Conservation (phyloP, 805 yeast species). For the Hermanozyma aechmeae region DNA sequence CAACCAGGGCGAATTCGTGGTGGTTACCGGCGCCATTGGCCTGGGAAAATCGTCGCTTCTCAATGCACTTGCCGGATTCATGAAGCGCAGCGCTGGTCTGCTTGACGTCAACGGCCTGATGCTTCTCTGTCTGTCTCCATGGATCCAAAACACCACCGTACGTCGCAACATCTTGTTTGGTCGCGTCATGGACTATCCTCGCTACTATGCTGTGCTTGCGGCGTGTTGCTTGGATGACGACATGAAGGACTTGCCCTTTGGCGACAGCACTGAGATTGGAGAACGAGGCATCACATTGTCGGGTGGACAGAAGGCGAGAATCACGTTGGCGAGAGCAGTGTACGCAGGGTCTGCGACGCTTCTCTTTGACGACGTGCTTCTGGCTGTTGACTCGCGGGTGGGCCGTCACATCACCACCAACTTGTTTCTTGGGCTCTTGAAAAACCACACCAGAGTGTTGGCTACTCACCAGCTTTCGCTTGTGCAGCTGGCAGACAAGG, state of each 20-base stretch:
- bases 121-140: slow-evolving; percentile 27
- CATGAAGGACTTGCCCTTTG: slow-evolving; percentile 22
- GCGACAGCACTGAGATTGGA: slow-evolving; percentile 34
- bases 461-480: slow-evolving; percentile 37
- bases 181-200: slow-evolving; percentile 16
- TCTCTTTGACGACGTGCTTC: slow-evolving; percentile 34
- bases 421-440: slow-evolving; percentile 25
- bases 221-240: slow-evolving; percentile 35
- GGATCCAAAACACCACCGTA: slow-evolving; percentile 37
- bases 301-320: slow-evolving; percentile 38
- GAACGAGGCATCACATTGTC: slow-evolving; percentile 36
- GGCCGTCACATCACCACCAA: slow-evolving; percentile 30
- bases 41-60: slow-evolving; percentile 35
- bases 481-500: slow-evolving; percentile 27
- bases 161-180: slow-evolving; percentile 33
- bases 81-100: slow-evolving; percentile 23
- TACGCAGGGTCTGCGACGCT: slow-evolving; percentile 24
- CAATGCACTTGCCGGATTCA: slow-evolving; percentile 30
- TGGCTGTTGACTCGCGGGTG: slow-evolving; percentile 35
- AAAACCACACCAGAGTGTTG: slow-evolving; percentile 25
- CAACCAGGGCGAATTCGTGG: slow-evolving; percentile 26
- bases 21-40: slow-evolving; percentile 35
- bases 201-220: slow-evolving; percentile 18
- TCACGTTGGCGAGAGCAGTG: slow-evolving; percentile 34
- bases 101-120: slow-evolving; percentile 19